Percentiles rank a stretch among this genome's conserved stretches.
These are phyloP conservation scores for Aspergillus amoenus DNA, from an alignment of 2,329 filamentous ascomycete genomes.

Conservation along the genomic window DNA sequence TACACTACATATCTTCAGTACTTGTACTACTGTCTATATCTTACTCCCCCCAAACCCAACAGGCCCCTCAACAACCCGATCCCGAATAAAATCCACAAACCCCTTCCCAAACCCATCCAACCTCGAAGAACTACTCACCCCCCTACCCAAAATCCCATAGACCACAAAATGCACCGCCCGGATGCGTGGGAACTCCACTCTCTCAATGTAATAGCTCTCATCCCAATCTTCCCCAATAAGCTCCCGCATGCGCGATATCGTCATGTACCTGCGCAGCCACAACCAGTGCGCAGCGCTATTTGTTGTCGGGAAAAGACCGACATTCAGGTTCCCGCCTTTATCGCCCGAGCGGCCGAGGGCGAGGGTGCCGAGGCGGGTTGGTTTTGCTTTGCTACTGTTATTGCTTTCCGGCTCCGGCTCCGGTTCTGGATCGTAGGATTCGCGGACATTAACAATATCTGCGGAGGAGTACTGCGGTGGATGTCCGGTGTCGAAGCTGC, in stretches of 20 bases:
- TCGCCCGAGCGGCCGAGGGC: slow-evolving; percentile 45
- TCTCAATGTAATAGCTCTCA: slow-evolving; percentile 43
- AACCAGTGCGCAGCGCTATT: background rate
- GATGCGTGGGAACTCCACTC: slow-evolving; percentile 48
- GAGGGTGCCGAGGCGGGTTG: slow-evolving; percentile 43
- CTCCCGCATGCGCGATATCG: slow-evolving; percentile 34
- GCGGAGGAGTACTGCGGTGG: slow-evolving; percentile 11
- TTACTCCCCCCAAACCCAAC: too few species aligned
- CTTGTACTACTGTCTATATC: too few species aligned
- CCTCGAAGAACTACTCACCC: slow-evolving; percentile 49
- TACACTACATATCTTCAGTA: too few species aligned
- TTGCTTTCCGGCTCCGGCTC: background rate
- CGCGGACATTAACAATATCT: slow-evolving; percentile 6
- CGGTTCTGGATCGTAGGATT: slow-evolving; percentile 18
- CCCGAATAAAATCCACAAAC: slow-evolving; percentile 53
- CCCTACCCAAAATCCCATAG: slow-evolving; percentile 48
- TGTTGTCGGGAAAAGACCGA: slow-evolving; percentile 38
- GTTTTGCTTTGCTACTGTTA: slow-evolving; percentile 20
- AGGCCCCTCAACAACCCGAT: slow-evolving; percentile 36
- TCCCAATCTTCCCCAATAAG: slow-evolving; percentile 46
- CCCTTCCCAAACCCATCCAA: slow-evolving; percentile 55
- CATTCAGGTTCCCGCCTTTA: slow-evolving; percentile 43
- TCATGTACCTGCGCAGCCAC: slow-evolving; percentile 46
- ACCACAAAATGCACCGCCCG: slow-evolving; percentile 54
- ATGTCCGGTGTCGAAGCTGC: slow-evolving; percentile 16